Percentiles rank a stretch among this genome's conserved stretches.
Evolutionary conservation across 345 rosid genomes (phyloP).

Genomic region (Acer campestre): DNA sequence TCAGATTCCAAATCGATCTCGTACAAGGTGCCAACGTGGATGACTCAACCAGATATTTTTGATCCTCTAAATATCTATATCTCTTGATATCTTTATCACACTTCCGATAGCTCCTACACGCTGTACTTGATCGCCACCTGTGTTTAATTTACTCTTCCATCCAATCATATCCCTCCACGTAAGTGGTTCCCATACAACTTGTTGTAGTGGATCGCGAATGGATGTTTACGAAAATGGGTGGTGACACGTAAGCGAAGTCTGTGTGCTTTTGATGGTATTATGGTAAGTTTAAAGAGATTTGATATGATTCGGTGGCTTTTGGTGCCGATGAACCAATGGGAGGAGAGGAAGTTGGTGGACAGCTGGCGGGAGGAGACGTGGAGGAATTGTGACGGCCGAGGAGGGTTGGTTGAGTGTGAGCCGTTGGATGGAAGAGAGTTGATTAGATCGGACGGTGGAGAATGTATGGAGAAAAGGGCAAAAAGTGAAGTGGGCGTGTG

Average conservation of each 20-base stretch:
- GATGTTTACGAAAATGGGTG: conserved; percentile 17
- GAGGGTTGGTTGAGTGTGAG: background rate
- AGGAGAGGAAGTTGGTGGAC: conserved; percentile 30
- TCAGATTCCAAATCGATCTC: conserved; percentile 61
- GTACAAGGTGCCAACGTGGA: conserved; percentile 69
- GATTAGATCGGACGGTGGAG: background rate
- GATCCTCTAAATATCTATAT: conserved; percentile 60
- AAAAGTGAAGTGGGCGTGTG: background rate
- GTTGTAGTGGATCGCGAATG: background rate
- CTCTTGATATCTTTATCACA: background rate
- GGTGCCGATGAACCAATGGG: conserved; percentile 30
- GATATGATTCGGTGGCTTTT: background rate
- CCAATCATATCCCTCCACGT: conserved; percentile 21
- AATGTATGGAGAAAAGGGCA: background rate
- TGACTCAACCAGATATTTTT: conserved; percentile 70
- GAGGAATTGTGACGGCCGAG: conserved; percentile 11
- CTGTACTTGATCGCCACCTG: conserved; percentile 17
- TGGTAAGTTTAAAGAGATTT: conserved; percentile 11
- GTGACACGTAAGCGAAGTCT: background rate
- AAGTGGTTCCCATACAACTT: background rate
- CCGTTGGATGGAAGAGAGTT: conserved; percentile 22
- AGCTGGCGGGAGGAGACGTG: conserved; percentile 41
- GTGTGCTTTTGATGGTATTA: conserved; percentile 16
- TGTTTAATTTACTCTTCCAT: accelerated
- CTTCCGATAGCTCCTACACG: conserved; percentile 14